Evolutionary conservation across 202 grass and related monocot genomes (phyloP), one percentile per base, ranked within the genome.

Genomic region (Tripidium arundinaceum): DNA sequence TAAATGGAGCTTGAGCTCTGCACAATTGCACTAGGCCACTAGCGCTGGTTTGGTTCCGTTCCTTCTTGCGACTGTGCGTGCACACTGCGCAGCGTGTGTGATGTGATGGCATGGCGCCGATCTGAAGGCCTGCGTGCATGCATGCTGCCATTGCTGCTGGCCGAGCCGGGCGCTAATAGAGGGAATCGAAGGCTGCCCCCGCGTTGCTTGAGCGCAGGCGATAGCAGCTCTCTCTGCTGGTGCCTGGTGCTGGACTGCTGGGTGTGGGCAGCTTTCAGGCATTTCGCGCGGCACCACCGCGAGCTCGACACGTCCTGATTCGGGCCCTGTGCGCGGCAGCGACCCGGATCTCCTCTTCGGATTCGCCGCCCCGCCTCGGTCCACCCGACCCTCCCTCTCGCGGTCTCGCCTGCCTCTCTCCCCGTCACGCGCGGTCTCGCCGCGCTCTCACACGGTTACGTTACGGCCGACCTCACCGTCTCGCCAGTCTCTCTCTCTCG

Each of bases 251-350:
- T 31, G 29, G 29, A 31, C 29, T 31, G 29, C 29, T 31, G 29
- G 34, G 34, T 36, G 4, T 2, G 7, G 2, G 50, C 36, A 7
- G 62, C 76, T 76, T 77, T 28, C 34, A 38, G 58, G 65, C 82
- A 7, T 37, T 40, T 77, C 22, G 46, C 45, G 59, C 73, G 31
- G 59, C 72, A 41, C 83, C 83, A 86, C 49, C 60, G 4, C 24
- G 47, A n/a, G 60, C 2, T 89, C 87, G 87, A 89, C 87, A 89
- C 87, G 87, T 89, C 6, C 27, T 24, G 58, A 69, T 76, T 68
- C 77, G 60, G 41, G 49, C 19, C 6, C 77, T 58, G 55, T 74
- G 39, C 57, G 46, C 36, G 62, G 62, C 62, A 55, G 73, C 62
- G 63, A 27, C 69, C 76, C 42, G 33, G 63, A 82, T 82, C 36